These are phyloP conservation scores for Salix arbutifolia DNA, from an alignment of 345 rosid genomes.

Conservation along the genomic window DNA sequence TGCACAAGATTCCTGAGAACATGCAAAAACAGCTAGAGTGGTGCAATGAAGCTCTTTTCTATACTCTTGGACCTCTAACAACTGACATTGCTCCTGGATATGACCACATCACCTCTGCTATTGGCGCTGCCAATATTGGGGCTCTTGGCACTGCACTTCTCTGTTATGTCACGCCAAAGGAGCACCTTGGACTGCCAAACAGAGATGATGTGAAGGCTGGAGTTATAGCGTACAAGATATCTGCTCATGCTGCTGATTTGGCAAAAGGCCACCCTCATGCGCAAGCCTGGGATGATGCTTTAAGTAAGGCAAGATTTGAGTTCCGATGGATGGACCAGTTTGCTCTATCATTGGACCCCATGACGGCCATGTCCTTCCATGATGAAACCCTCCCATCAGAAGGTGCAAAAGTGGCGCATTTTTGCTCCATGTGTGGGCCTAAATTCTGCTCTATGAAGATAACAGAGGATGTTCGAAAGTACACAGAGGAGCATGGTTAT, in stretches of 20 bases:
- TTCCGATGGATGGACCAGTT: conserved; percentile 99
- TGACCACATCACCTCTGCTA: conserved; percentile 97
- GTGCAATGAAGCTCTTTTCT: conserved; percentile 99
- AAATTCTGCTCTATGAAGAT: conserved; percentile 99
- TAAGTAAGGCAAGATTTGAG: conserved; percentile 95
- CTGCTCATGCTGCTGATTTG: conserved; percentile 98
- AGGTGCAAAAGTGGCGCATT: conserved; percentile 97
- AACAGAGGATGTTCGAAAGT: conserved; percentile 94
- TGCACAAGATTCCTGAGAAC: conserved; percentile 99
- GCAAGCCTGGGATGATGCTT: conserved; percentile 95
- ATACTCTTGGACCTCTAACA: conserved; percentile 94
- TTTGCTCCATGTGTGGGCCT: conserved; percentile 99
- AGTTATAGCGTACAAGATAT: conserved; percentile 92
- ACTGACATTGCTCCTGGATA: conserved; percentile 97
- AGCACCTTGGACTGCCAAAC: conserved; percentile 96
- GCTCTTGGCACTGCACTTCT: conserved; percentile 99
- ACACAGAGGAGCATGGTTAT: conserved; percentile 95
- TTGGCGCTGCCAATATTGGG: conserved; percentile 98
- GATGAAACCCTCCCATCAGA: conserved; percentile 97
- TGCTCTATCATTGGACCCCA: conserved; percentile 93
- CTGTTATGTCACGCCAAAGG: conserved; percentile 96
- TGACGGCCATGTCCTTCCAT: conserved; percentile 97
- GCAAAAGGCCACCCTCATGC: conserved; percentile 95
- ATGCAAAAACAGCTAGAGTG: conserved; percentile 97
- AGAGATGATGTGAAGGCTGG: conserved; percentile 98